phyloP scores from a whole-genome alignment of 805 yeast genomes.

The Monosporozyma servazzii region DNA sequence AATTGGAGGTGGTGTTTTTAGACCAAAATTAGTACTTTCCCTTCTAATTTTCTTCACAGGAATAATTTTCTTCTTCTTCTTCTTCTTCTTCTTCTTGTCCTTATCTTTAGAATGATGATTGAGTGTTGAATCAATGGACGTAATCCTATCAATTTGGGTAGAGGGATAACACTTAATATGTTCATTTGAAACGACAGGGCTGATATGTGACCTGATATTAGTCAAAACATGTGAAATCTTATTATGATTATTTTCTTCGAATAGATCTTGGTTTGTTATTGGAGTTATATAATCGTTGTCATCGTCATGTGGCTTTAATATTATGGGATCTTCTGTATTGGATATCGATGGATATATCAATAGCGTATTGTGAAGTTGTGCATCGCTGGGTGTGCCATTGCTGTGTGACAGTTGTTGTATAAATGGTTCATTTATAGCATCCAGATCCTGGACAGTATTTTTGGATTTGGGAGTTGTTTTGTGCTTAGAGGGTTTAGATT shows the following conservation, averaged over 20 bases:
- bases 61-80: neutral
- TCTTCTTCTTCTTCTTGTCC: neutral
- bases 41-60: neutral
- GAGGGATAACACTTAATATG: neutral
- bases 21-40: neutral
- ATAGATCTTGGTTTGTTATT: conserved; percentile 4
- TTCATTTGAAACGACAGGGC: neutral
- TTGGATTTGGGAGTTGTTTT: too few relatives aligned
- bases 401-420: neutral
- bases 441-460: neutral
- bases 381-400: too few relatives aligned
- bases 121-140: neutral
- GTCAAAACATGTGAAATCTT: neutral
- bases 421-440: neutral
- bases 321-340: neutral
- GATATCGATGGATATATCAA: too few relatives aligned
- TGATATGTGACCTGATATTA: conserved; percentile 1
- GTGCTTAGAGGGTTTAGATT: neutral
- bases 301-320: neutral
- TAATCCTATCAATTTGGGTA: neutral
- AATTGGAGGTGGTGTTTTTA: conserved; percentile 7
- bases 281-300: conserved; percentile 5
- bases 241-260: conserved; percentile 1
- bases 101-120: neutral
- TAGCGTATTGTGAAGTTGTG: too few relatives aligned